Base-by-base conservation (phyloP, 2,329 filamentous ascomycete genomes). In the Epichloe glyceriae region DNA sequence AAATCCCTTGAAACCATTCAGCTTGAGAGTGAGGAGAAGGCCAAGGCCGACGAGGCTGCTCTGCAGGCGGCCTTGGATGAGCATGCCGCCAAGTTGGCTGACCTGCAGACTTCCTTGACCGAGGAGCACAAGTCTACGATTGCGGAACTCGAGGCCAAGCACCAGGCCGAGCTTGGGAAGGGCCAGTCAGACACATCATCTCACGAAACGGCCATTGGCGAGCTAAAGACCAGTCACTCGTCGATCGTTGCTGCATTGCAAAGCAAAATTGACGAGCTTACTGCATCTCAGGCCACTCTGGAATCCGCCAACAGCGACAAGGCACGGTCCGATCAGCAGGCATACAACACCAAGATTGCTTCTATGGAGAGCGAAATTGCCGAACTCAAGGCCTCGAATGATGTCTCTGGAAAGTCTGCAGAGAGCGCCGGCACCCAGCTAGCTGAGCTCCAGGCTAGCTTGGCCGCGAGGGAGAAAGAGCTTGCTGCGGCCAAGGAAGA, bases 261-360 rank as follows among this genome's bases (percentile, higher is more conserved):
- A 62, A 73, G 69, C 58, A 74, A 78, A 63, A 69, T 83, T 34
- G 72, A 78, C 19, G 73, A 75, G 40, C 61, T 82, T 49, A 68
- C 69, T 1, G 67, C 71, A 2, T 72, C 73, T 2, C 73, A 73
- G 47, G 62, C 64, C n/a, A 64, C 66, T 4, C 59, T 76, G 6
- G 70, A 74, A 59, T 64, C 67, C 22, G 69, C 71, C 12, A 72
- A 70, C 56, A 67, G 70, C 47, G 66, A 70, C 39, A 73, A 70
- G 57, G 53, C 71, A 22, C 71, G 73, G 47, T 67, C 65, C 20
- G 72, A 74, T 51, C 64, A 68, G 35, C 68, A 73, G 45, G 71
- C 70, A 1, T 71, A 68, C 51, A 64, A 65, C 15, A 64, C 68
- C 35, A 73, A 72, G 60, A 64, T 80, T 33, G 63, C 71, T n/a